Percentiles rank a stretch among this genome's conserved stretches.
phyloP scores from a whole-genome alignment of 2,329 filamentous ascomycete genomes.

The Tolypocladium nubicola region DNA sequence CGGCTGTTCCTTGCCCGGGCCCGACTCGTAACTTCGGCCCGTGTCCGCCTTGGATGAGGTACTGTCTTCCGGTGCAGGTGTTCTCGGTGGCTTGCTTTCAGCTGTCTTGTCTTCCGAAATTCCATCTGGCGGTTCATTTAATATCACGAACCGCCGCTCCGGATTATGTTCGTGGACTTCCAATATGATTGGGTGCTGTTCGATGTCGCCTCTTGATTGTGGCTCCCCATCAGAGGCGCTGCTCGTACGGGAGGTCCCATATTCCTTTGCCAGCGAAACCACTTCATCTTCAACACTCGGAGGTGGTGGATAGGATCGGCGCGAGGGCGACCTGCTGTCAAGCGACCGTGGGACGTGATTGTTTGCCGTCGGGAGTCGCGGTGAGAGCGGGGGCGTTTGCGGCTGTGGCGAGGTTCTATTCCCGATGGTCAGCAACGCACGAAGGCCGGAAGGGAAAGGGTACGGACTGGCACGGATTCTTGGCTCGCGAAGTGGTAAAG shows the following conservation, averaged over 20 bases:
- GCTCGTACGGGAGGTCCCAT: constrained; percentile 24
- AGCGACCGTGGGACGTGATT: constrained; percentile 3
- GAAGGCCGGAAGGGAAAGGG: background rate
- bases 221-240: constrained; percentile 39
- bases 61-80: background rate
- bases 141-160: constrained; percentile 55
- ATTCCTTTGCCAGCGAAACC: constrained; percentile 51
- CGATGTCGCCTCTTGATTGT: constrained; percentile 50
- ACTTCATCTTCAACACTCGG: constrained; percentile 62
- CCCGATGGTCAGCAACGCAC: constrained; percentile 3
- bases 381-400: constrained; percentile 1
- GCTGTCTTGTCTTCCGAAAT: background rate
- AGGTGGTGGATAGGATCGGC: constrained; percentile 41
- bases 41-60: background rate
- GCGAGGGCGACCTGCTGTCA: background rate
- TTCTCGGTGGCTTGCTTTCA: background rate
- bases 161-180: constrained; percentile 49
- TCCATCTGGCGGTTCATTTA: constrained; percentile 24
- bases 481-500: constrained; percentile 36
- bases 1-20: background rate
- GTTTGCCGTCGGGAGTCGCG: constrained; percentile 4
- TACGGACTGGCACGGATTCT: constrained; percentile 17
- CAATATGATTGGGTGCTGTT: constrained; percentile 58
- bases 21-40: background rate
- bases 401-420: constrained; percentile 9